These are phyloP conservation scores for Lasiosphaeria ovina DNA, from an alignment of 495 filamentous ascomycete species.

Conservation along the genomic window DNA sequence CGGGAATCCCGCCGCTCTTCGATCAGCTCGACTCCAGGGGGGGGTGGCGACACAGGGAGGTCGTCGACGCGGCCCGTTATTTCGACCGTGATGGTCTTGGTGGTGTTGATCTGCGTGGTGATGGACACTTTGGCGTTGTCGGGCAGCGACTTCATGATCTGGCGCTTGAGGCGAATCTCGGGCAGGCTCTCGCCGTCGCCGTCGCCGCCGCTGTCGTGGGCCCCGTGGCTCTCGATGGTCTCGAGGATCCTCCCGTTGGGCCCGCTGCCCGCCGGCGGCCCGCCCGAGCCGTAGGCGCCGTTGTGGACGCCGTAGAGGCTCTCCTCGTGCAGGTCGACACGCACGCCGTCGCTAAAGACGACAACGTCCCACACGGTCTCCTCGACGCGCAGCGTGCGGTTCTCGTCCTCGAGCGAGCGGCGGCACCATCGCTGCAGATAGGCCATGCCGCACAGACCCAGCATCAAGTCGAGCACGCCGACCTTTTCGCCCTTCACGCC, in stretches of 20 bases:
- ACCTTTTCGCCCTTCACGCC: conserved; percentile 59
- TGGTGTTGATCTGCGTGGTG: conserved; percentile 60
- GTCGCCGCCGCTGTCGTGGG: conserved; percentile 34
- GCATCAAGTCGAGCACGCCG: conserved; percentile 62
- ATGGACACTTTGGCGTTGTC: conserved; percentile 59
- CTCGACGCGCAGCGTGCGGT: conserved; percentile 50
- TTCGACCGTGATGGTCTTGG: conserved; percentile 71
- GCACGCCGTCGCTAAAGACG: conserved; percentile 60
- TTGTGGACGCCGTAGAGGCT: conserved; percentile 32
- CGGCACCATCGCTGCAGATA: conserved; percentile 68
- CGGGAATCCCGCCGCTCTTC: conserved; percentile 41
- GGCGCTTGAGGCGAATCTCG: conserved; percentile 43
- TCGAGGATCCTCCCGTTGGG: conserved; percentile 40
- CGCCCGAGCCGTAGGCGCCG: conserved; percentile 17
- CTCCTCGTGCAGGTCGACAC: conserved; percentile 58
- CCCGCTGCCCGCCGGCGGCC: conserved; percentile 19
- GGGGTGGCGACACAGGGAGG: conserved; percentile 55
- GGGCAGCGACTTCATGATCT: conserved; percentile 45
- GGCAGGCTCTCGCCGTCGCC: conserved; percentile 40
- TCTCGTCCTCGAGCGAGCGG: conserved; percentile 56
- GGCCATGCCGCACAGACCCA: conserved; percentile 68
- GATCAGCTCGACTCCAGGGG: conserved; percentile 65
- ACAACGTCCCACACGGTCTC: conserved; percentile 81
- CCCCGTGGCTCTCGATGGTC: conserved; percentile 46
- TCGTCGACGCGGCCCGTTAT: conserved; percentile 61